Evolutionary conservation across 805 yeast genomes (phyloP), one percentile per base, ranked within the genome.

Genomic region (Suhomyces sp.): DNA sequence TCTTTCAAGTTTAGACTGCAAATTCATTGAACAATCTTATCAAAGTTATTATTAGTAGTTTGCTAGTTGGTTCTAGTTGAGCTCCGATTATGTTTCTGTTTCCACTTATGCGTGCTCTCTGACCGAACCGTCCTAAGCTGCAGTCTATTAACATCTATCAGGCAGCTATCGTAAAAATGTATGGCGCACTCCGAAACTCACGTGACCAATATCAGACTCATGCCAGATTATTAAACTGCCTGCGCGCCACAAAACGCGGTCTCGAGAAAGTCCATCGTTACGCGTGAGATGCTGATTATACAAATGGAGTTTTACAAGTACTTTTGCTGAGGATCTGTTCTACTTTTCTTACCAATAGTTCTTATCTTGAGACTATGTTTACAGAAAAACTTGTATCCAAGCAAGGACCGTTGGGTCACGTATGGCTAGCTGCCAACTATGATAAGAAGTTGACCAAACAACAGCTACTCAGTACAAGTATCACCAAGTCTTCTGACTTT

Each of bases 371-470:
- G 41, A 36, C 31, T 24, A 48, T 48, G 51, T 48, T 27, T 22
- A 48, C 59, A 7, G 60, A 57, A 13, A 57, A 48, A 42, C 55
- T 57, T 29, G 55, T 85, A 19, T 76, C 88, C 2, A 85, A 82
- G 55, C 85, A 85, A 64, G 96, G 96, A 2, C 96, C 96, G 1
- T 74, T 91, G 55, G 96, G 96, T 2, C 88, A 86, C 58, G 91
- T 90, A 7, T 91, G 97, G 97, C 76, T 91, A 46, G 97, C 97
- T 8, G 93, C 97, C 19, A 91, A 89, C 65, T 79, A 91, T 70
- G 96, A 91, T 60, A 83, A 84, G 61, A 86, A 85, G 59, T 79
- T 89, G 33, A 79, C 91, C 44, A 86, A 87, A 60, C 83, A 82
- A 50, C 93, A 88, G 64, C 75, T 86, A 45, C 73, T 90, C 47